Evolutionary conservation across 2,329 filamentous ascomycete genomes (phyloP).

Genomic region (Paecilomyces formosus): DNA sequence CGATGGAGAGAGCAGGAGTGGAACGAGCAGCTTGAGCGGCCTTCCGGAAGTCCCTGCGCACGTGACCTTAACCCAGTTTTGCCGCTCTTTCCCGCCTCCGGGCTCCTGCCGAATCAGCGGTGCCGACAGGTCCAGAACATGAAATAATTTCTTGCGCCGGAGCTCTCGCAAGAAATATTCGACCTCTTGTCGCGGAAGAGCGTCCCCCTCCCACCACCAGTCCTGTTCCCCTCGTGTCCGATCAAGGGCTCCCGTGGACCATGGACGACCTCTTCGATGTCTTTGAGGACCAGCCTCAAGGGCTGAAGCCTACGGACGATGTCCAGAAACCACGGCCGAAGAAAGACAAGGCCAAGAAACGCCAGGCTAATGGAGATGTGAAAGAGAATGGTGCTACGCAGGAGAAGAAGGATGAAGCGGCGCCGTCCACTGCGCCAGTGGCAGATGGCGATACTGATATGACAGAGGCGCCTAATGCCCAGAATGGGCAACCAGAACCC

Average conservation of each 20-base stretch:
- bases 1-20: constrained; percentile 1
- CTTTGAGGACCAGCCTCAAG: constrained; percentile 61
- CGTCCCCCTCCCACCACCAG: constrained; percentile 1
- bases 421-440: constrained; percentile 13
- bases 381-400: constrained; percentile 42
- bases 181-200: not conserved
- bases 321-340: constrained; percentile 29
- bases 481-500: constrained; percentile 33
- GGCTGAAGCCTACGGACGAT: constrained; percentile 25
- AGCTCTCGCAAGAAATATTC: not conserved
- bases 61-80: constrained; percentile 2
- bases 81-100: not conserved
- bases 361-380: constrained; percentile 72
- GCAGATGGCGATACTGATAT: constrained; percentile 11
- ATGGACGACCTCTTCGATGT: constrained; percentile 81
- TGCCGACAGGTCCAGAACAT: constrained; percentile 18
- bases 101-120: constrained; percentile 3
- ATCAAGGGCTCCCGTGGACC: constrained; percentile 10
- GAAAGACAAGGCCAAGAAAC: constrained; percentile 70
- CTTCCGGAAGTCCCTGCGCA: constrained; percentile 1
- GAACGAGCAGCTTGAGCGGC: constrained; percentile 4
- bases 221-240: constrained; percentile 9
- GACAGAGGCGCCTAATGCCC: constrained; percentile 9
- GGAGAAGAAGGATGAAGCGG: constrained; percentile 23
- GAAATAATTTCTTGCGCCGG: constrained; percentile 22